Base-by-base conservation (phyloP, 106 monocot species). In the Hemerocallis citrina region DNA sequence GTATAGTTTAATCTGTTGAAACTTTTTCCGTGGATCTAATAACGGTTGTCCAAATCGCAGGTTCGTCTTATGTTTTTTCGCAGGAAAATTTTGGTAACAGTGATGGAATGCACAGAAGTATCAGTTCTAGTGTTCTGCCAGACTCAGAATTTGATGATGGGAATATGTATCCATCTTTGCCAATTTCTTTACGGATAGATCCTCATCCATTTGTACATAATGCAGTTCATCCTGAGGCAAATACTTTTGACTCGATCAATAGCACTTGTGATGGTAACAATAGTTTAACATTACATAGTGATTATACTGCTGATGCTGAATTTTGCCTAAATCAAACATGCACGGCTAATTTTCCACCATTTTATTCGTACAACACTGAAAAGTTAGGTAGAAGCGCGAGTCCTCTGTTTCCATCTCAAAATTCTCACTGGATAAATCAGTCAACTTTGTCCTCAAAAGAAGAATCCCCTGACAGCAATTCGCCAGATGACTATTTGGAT, bases 401-500 rank as follows among this genome's bases (percentile, higher is more conserved):
- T 11, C 37, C 5, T 6, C 37, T 38, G 37, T 11, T 38, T 38
- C n/a, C n/a, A n/a, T 38, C 37, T 11, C 37, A 38, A 6, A 38
- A 38, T 38, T 38, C 37, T 38, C 11, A 11, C 11, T 6, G 37
- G 11, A 38, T 11, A 38, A 38, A 11, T 38, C 7, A 7, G 59
- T 52, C 51, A 34, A 15, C 57, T 32, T 30, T 65, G 61, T 44
- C 24, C 5, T 27, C 64, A 56, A 21, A 59, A 9, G 56, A 66
- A 33, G 51, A 50, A 45, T 64, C 28, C 5, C n/a, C 58, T 59
- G 44, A 30, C 39, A 66, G 34, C 54, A 62, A 57, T 29, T 33
- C 48, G 6, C 62, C 34, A 41, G 60, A 62, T 13, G 47, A 10
- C 33, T 50, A 61, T 43, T 6, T 42, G 24, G 65, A 71, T 66